Percentiles rank a stretch among this genome's conserved stretches.
phyloP scores from a whole-genome alignment of 805 yeast genomes.

The Candida ortonii region DNA sequence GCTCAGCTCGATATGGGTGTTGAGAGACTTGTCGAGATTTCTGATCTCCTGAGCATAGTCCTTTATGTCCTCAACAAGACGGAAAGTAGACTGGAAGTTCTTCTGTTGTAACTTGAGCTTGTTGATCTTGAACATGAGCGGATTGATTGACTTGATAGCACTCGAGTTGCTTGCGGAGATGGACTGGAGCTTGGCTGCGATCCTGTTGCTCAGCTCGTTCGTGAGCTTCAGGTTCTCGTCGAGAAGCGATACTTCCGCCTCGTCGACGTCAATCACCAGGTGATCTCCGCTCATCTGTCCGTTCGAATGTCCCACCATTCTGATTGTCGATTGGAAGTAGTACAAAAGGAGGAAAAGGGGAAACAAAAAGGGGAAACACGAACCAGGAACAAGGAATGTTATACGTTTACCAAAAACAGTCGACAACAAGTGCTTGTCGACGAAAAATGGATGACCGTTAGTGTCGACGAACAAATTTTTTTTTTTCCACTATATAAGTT shows the following conservation, averaged over 20 bases:
- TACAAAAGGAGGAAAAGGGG: background rate
- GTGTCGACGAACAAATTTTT: background rate
- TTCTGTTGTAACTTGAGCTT: conserved; percentile 50
- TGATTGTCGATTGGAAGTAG: background rate
- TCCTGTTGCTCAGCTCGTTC: conserved; percentile 50
- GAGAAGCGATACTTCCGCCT: conserved; percentile 79
- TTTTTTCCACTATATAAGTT: background rate
- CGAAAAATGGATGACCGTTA: background rate
- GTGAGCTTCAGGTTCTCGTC: conserved; percentile 68
- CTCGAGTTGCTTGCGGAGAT: conserved; percentile 52
- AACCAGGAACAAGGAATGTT: background rate
- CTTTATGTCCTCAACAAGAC: conserved; percentile 45
- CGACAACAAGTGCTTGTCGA: too few relatives aligned
- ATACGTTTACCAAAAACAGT: too few relatives aligned
- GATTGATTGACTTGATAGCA: conserved; percentile 65
- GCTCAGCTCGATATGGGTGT: conserved; percentile 24
- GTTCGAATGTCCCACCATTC: too few relatives aligned
- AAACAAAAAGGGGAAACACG: background rate
- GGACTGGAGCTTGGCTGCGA: conserved; percentile 51
- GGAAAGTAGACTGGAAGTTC: conserved; percentile 55
- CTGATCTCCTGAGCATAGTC: conserved; percentile 40
- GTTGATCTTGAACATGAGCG: conserved; percentile 64
- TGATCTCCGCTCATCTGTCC: conserved; percentile 4
- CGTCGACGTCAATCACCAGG: conserved; percentile 55
- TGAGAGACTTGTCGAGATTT: conserved; percentile 36